Evolutionary conservation across 768 basidiomycete species (phyloP).

Genomic region (Amyloporia xantha): DNA sequence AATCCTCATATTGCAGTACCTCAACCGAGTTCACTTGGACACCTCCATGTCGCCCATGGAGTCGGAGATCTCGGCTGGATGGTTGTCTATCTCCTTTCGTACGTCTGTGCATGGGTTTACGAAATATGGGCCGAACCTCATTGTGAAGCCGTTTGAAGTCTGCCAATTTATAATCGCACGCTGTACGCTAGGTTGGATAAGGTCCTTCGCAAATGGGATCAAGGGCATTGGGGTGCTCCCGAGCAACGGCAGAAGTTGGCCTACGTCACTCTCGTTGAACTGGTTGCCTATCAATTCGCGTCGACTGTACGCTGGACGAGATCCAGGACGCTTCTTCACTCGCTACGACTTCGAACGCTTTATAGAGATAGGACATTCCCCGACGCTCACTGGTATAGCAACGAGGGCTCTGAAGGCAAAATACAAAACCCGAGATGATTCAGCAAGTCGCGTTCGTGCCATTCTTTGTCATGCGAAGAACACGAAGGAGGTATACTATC

Average conservation of each 20-base stretch:
- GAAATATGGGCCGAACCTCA: constrained; percentile 97
- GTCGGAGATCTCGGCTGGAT: too few relatives aligned
- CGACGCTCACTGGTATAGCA: constrained; percentile 94
- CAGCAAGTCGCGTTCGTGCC: constrained; percentile 65
- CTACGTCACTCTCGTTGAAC: constrained; percentile 93
- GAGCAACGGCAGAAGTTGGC: constrained; percentile 91
- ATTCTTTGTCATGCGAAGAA: constrained; percentile 96
- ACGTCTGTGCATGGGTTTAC: too few relatives aligned
- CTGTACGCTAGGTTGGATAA: constrained; percentile 92
- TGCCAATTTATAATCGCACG: constrained; percentile 92
- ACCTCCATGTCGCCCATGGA: too few relatives aligned
- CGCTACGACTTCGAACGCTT: constrained; percentile 86
- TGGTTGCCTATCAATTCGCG: constrained; percentile 96
- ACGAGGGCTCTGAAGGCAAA: constrained; percentile 85
- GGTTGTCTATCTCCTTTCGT: too few relatives aligned
- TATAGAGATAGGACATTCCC: constrained; percentile 96
- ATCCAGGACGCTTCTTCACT: constrained; percentile 91
- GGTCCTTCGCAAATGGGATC: constrained; percentile 91
- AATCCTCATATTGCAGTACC: too few relatives aligned
- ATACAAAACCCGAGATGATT: constrained; percentile 87
- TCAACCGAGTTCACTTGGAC: too few relatives aligned
- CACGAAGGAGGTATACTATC: constrained; percentile 94
- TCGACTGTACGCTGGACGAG: constrained; percentile 98
- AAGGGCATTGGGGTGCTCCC: constrained; percentile 75
- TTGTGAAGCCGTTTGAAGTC: constrained; percentile 82